Conservation (phyloP, 495 filamentous ascomycete genomes). For the Immersiella caudata region DNA sequence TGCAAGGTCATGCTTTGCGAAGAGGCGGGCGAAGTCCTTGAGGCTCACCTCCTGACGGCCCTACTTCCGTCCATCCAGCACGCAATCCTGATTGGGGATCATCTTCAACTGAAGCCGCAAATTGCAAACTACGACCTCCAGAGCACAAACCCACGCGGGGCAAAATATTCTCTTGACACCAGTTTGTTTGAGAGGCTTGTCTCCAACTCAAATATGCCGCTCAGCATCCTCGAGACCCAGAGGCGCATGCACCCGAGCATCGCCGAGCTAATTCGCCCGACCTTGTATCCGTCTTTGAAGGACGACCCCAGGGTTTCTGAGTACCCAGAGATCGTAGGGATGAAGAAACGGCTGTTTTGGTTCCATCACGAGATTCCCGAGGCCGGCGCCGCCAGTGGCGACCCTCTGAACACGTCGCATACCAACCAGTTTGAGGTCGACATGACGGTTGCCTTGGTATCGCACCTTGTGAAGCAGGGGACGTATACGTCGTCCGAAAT, state of each 20-base stretch:
- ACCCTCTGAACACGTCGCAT: conserved; percentile 55
- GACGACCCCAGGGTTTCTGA: conserved; percentile 32
- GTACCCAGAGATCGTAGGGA: conserved; percentile 65
- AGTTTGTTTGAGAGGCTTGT: conserved; percentile 61
- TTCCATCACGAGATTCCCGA: conserved; percentile 67
- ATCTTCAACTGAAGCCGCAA: conserved; percentile 67
- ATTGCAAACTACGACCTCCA: conserved; percentile 37
- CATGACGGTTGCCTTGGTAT: conserved; percentile 66
- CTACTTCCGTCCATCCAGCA: conserved; percentile 73
- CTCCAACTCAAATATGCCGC: conserved; percentile 52
- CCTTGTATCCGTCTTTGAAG: conserved; percentile 66
- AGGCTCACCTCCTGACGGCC: conserved; percentile 69
- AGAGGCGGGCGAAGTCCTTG: conserved; percentile 78
- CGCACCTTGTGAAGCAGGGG: conserved; percentile 55
- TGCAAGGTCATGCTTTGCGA: conserved; percentile 75
- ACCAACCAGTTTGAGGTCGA: conserved; percentile 71
- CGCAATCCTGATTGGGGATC: conserved; percentile 76
- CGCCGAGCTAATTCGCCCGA: conserved; percentile 57
- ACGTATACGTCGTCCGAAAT: conserved; percentile 59
- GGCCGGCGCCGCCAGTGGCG: conserved; percentile 38
- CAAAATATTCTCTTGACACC: conserved; percentile 62
- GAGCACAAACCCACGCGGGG: conserved; percentile 51
- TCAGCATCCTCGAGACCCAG: conserved; percentile 64
- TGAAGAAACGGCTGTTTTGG: conserved; percentile 71
- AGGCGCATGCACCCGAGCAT: conserved; percentile 78